Evolutionary conservation across 129 eudicot species (phyloP), one percentile per base, ranked within the genome.

Genomic region (Flaveria brownii): DNA sequence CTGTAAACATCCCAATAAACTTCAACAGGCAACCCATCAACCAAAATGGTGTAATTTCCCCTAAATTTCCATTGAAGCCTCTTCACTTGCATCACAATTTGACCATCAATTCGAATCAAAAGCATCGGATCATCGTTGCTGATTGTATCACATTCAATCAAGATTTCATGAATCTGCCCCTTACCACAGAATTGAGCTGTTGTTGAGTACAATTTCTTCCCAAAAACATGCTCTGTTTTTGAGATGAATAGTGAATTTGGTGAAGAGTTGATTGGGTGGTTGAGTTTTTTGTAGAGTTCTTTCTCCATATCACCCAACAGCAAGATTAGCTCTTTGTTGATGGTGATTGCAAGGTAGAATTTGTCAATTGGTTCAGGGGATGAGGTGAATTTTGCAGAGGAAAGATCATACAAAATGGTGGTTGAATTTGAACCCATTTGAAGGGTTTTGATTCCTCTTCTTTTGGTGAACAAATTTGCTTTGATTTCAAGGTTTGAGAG

Each of bases 1-100:
- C 75, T 77, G 71, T 88, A 78, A 73, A 91, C 97, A 79, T 91
- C 97, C 97, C 97, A 91, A 54, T 84, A 88, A 25, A 91, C 93
- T 45, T 91, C 91, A n/a, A 91, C 91, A 10, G 91, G 85, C 18
- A 88, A 56, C 18, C 97, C 93, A 73, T 91, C 97, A 17, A 88
- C 86, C 81, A 84, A 73, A 50, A 91, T 81, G 1, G 87, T 88
- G 8, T 83, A 75, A 42, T 91, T 91, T 0, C 97, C 97, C 71
- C 97, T 65, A 45, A 91, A 91, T 49, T 91, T 91, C 97, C 97
- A 91, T 18, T 81, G 72, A 14, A 91, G 88, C 18, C 77, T 71
- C 77, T 83, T 81, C 61, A 91, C 91, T 54, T 84, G 82, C 88
- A 91, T 71, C 77, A 84, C 86, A 13, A 64, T 57, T 63, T 88